A percentile compares a stretch with the other conserved stretches of the same genome.
Conservation (phyloP, 73 alveolate species). For the Paramecium tetraurelia region DNA sequence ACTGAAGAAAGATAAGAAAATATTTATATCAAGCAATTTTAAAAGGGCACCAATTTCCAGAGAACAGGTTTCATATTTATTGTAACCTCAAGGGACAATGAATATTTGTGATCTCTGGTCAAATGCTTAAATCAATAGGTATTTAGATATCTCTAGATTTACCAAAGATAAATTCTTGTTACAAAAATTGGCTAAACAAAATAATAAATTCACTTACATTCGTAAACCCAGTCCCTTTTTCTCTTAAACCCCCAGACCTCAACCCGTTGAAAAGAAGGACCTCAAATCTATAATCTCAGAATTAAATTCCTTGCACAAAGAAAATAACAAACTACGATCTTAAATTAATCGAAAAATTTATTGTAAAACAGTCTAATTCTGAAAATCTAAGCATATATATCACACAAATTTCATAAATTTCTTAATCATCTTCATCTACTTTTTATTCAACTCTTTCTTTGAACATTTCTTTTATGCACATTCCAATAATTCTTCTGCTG, state of each 20-base stretch:
- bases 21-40: background rate
- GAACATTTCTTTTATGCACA: background rate
- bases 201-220: background rate
- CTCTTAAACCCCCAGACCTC: background rate
- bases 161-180: background rate
- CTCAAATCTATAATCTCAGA: background rate
- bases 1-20: constrained; percentile 16
- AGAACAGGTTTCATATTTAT: background rate
- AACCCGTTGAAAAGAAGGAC: background rate
- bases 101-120: constrained; percentile 20
- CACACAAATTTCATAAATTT: background rate
- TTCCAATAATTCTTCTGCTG: background rate
- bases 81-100: background rate
- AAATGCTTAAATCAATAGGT: background rate
- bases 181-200: background rate
- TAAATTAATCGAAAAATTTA: background rate
- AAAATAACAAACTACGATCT: background rate
- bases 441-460: background rate
- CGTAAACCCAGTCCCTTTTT: background rate
- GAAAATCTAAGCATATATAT: background rate
- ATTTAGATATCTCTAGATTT: background rate
- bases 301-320: background rate
- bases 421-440: background rate
- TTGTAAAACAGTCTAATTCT: background rate
- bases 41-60: background rate